A percentile compares a stretch with the other conserved stretches of the same genome.
These are phyloP conservation scores for Saturnispora ahearnii DNA, from an alignment of 805 yeast genomes.

Conservation along the genomic window DNA sequence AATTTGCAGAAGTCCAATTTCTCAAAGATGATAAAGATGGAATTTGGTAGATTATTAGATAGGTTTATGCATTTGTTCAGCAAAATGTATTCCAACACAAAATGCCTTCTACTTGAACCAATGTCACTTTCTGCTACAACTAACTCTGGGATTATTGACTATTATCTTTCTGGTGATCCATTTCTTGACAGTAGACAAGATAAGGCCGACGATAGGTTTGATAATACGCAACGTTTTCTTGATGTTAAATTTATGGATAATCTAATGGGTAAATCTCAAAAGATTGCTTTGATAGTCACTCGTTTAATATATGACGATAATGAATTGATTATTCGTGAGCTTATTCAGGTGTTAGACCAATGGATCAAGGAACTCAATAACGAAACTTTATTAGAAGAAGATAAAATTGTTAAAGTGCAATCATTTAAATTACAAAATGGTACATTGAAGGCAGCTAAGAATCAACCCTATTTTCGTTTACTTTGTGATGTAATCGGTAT, in stretches of 20 bases:
- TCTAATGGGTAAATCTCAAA: conserved; percentile 10
- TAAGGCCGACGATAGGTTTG: conserved; percentile 17
- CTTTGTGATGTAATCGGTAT: conserved; percentile 21
- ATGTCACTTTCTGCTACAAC: conserved; percentile 46
- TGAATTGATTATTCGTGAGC: conserved; percentile 36
- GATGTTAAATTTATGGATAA: conserved; percentile 16
- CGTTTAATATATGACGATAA: conserved; percentile 34
- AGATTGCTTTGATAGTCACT: conserved; percentile 20
- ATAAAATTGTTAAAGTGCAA: background rate
- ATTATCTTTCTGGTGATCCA: conserved; percentile 51
- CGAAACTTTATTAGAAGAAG: background rate
- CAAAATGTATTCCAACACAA: conserved; percentile 40
- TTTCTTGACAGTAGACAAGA: conserved; percentile 29
- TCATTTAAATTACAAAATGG: conserved; percentile 5
- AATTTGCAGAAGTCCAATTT: conserved; percentile 44
- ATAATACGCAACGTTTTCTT: conserved; percentile 14
- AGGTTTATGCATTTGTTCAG: conserved; percentile 56
- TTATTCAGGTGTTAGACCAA: conserved; percentile 22
- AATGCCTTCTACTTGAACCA: conserved; percentile 50
- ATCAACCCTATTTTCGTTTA: conserved; percentile 16
- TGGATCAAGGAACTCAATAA: conserved; percentile 12
- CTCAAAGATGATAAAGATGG: conserved; percentile 40
- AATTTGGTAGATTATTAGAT: conserved; percentile 54
- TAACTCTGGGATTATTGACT: conserved; percentile 39
- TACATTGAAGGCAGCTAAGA: conserved; percentile 8